phyloP scores from a whole-genome alignment of 2,329 filamentous ascomycete genomes.

The Ophiostoma populinum region DNA sequence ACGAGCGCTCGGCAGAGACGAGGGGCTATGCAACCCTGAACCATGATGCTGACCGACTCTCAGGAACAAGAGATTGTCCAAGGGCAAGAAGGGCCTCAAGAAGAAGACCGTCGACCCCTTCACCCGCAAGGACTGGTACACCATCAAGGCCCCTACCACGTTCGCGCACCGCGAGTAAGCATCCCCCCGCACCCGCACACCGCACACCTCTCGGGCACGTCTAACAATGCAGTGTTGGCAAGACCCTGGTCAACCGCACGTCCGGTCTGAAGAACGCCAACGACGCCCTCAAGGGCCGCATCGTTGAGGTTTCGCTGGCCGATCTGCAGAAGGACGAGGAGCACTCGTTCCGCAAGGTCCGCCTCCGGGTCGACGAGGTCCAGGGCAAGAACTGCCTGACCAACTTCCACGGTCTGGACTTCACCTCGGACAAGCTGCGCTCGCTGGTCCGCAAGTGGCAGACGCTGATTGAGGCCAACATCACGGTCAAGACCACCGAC shows the following conservation, averaged over 20 bases:
- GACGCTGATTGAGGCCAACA: constrained; percentile 96
- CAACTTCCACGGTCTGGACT: constrained; percentile 99
- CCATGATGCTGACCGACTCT: constrained; percentile 3
- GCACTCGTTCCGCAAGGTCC: constrained; percentile 98
- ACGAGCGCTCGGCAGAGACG: no score
- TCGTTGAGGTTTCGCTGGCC: constrained; percentile 96
- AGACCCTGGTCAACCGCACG: constrained; percentile 98
- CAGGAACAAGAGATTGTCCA: constrained; percentile 99
- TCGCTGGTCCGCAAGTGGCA: constrained; percentile 99
- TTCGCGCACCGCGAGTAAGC: constrained; percentile 94
- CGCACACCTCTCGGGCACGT: background rate
- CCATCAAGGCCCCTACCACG: constrained; percentile 91
- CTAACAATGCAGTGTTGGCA: constrained; percentile 59
- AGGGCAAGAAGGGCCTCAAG: constrained; percentile 99
- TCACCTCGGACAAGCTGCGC: constrained; percentile 99
- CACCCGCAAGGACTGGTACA: constrained; percentile 98
- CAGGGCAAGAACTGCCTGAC: constrained; percentile 99
- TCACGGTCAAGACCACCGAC: constrained; percentile 99
- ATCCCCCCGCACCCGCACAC: background rate
- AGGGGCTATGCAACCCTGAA: no score
- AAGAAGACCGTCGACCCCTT: constrained; percentile 98
- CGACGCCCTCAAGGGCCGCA: constrained; percentile 95
- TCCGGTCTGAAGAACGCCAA: constrained; percentile 99
- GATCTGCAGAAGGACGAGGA: constrained; percentile 99
- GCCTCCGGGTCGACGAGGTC: constrained; percentile 95